phyloP scores from a whole-genome alignment of 306 rosid genomes.

The Boehmeria nivea region DNA sequence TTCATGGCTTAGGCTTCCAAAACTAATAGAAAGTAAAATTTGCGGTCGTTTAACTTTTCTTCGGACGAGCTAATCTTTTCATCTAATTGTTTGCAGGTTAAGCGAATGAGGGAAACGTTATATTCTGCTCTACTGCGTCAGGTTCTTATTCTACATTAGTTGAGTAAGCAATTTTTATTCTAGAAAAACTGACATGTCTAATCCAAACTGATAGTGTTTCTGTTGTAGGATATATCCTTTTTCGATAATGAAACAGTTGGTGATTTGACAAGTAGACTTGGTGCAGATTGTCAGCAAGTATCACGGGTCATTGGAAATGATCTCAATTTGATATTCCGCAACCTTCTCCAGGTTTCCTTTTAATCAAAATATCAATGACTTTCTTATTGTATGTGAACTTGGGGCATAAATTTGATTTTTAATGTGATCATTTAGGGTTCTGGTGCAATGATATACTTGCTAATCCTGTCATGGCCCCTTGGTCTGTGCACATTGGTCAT shows the following conservation, averaged over 20 bases:
- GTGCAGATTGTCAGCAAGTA: conserved; percentile 98
- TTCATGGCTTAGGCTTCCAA: neutral
- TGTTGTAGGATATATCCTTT: conserved; percentile 90
- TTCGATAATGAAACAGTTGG: conserved; percentile 95
- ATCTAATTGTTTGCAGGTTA: conserved; percentile 54
- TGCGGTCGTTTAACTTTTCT: neutral
- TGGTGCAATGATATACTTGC: conserved; percentile 76
- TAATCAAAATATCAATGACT: conserved; percentile 11
- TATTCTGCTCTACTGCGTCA: conserved; percentile 85
- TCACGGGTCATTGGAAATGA: conserved; percentile 95
- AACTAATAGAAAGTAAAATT: neutral
- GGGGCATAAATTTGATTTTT: conserved; percentile 17
- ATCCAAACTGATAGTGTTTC: conserved; percentile 40
- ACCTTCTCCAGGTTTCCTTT: conserved; percentile 67
- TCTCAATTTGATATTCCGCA: conserved; percentile 89
- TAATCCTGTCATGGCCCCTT: conserved; percentile 83
- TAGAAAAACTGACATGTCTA: conserved; percentile 20
- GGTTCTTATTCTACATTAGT: conserved; percentile 33
- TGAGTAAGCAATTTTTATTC: conserved; percentile 14
- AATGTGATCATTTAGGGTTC: conserved; percentile 48
- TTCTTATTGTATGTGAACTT: conserved; percentile 11
- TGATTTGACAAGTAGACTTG: conserved; percentile 97
- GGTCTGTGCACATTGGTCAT: conserved; percentile 72
- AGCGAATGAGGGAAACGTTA: conserved; percentile 90
- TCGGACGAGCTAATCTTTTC: conserved; percentile 20